These are phyloP conservation scores for Fusarium cicatricum DNA, from an alignment of 2,329 filamentous ascomycete genomes.

Conservation along the genomic window DNA sequence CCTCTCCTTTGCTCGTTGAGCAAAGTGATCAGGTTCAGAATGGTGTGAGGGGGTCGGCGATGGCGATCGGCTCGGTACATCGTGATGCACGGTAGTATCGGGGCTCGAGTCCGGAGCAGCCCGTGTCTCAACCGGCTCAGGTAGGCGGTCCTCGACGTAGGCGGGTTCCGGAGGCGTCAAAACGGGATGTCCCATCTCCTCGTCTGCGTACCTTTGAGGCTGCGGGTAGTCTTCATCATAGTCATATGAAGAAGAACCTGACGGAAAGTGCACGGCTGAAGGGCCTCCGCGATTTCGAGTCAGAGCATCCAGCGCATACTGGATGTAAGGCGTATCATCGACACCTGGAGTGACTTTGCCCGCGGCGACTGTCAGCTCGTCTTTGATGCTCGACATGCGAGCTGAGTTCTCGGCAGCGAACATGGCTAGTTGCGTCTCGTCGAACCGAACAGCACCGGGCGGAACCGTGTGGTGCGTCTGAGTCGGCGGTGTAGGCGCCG, in stretches of 20 bases:
- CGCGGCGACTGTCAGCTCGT: constrained; percentile 59
- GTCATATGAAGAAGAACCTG: constrained; percentile 47
- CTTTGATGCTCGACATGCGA: constrained; percentile 55
- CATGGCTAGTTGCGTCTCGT: constrained; percentile 53
- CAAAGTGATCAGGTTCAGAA: constrained; percentile 22
- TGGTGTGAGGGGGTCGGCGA: constrained; percentile 27
- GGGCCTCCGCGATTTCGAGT: constrained; percentile 75
- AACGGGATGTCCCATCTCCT: constrained; percentile 30
- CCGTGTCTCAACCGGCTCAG: constrained; percentile 33
- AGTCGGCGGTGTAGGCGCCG: constrained; percentile 18
- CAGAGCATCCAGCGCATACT: constrained; percentile 87
- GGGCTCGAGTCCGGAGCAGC: constrained; percentile 27
- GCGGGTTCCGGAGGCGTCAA: constrained; percentile 39
- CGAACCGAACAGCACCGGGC: constrained; percentile 45
- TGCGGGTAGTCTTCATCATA: constrained; percentile 44
- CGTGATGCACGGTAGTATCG: constrained; percentile 31
- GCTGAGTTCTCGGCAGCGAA: constrained; percentile 46
- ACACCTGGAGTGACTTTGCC: constrained; percentile 75
- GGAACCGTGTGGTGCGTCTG: constrained; percentile 19
- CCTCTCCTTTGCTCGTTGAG: constrained; percentile 41
- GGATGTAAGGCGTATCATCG: constrained; percentile 87
- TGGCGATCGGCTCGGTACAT: constrained; percentile 13
- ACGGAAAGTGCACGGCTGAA: constrained; percentile 60
- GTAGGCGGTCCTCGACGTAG: constrained; percentile 41
- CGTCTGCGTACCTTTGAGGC: constrained; percentile 29